These are phyloP conservation scores for Quercus suber DNA, from an alignment of 306 rosid species.

Conservation along the genomic window DNA sequence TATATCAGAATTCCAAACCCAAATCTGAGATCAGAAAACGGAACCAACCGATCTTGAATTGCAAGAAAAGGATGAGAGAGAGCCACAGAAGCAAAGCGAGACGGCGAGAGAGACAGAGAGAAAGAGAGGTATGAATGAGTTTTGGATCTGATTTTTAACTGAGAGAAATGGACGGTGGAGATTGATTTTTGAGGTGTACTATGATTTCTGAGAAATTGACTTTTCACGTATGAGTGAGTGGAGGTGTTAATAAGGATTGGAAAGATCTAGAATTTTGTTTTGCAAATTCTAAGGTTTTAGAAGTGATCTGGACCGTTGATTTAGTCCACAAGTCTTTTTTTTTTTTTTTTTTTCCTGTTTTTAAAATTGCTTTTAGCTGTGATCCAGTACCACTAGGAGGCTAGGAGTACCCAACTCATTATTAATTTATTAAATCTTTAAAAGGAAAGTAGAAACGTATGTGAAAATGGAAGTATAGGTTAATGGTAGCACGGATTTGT, in stretches of 20 bases:
- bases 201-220: background rate
- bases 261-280: conserved; percentile 27
- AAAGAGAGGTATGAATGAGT: background rate
- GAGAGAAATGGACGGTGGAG: conserved; percentile 20
- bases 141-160: background rate
- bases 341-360: no score
- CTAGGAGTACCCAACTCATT: no score
- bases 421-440: no score
- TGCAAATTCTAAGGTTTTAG: background rate
- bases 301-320: background rate
- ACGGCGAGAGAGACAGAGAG: conserved; percentile 25
- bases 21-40: background rate
- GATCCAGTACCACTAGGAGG: no score
- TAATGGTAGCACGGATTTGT: no score
- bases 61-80: background rate
- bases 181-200: background rate
- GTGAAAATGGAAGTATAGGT: no score
- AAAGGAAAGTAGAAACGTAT: no score
- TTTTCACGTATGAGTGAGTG: background rate
- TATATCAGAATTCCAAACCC: background rate
- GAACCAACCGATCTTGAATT: conserved; percentile 19
- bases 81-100: background rate
- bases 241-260: background rate
- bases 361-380: no score
- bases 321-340: background rate